Evolutionary conservation across 73 alveolate species (phyloP), one percentile per base, ranked within the genome.

Genomic region (Uronychia setigera): DNA sequence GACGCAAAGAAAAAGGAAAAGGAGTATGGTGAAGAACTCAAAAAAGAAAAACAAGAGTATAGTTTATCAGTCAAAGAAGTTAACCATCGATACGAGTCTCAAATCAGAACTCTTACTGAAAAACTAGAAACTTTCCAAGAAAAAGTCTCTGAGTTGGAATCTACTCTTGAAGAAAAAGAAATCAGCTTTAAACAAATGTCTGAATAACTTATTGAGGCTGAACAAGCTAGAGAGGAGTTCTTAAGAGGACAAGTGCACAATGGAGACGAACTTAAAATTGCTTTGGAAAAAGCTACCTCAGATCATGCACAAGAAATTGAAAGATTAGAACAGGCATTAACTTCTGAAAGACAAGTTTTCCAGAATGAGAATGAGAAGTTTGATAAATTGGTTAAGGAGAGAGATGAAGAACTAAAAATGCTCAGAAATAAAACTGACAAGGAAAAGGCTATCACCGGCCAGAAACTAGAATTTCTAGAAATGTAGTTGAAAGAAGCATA

Each of bases 391-490:
- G 26, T 30, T 57, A n/a, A 33, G 89, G 57, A 28, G 13, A 89
- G 46, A 1, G 92, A 89, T 28, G 85, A 77, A 19, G 89, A 91
- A 58, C 59, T 34, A 34, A 82, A 29, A 13, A 26, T 14, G 29
- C 79, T 33, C 9, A 82, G 33, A 67, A 74, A 74, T 33, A 82
- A 35, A 74, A n/a, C 35, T 78, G 89, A 82, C 74, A 91, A 91
- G 86, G 93, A 91, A 30, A 29, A 29, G 25, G 92, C 93, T 26
- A 81, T 91, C 30, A 79, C 25, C 33, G 86, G 76, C n/a, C 84
- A 91, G 74, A 91, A 80, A 79, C 29, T 35, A 31, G 76, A 91
- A 32, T 91, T 91, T 85, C 58, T 91, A 14, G 89, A 91, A 34
- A 35, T 85, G 80, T 78, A 91, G 78, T 81, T 91, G 26, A 27